These are phyloP conservation scores for Ruellia speciosa DNA, from an alignment of 305 asterid genomes.

Conservation along the genomic window DNA sequence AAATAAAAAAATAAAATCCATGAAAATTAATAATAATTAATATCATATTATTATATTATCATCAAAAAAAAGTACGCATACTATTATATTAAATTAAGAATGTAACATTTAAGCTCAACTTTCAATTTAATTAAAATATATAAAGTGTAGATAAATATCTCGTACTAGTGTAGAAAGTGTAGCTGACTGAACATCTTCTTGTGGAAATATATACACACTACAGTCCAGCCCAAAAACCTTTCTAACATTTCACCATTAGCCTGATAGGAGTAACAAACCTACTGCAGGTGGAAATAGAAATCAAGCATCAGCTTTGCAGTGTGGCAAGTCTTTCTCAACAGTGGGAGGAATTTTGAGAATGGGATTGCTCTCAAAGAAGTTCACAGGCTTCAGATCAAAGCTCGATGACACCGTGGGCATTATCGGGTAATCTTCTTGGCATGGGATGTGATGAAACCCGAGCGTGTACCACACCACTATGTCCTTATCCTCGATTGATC, in stretches of 20 bases:
- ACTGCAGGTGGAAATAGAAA: background rate
- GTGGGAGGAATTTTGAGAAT: conserved; percentile 62
- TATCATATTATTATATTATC: no score
- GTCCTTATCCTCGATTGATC: conserved; percentile 66
- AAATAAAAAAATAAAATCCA: no score
- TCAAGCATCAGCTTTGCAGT: conserved; percentile 61
- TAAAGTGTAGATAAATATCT: no score
- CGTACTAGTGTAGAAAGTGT: no score
- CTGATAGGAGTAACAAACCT: no score
- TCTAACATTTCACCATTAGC: background rate
- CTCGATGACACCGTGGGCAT: conserved; percentile 94
- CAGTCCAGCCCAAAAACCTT: background rate
- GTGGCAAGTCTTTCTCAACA: conserved; percentile 60
- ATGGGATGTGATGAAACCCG: conserved; percentile 92
- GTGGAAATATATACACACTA: background rate
- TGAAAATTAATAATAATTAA: no score
- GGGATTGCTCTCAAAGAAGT: conserved; percentile 87
- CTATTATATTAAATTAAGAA: no score
- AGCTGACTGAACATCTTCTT: no score
- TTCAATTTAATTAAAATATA: no score
- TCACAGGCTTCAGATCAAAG: conserved; percentile 85
- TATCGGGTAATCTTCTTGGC: conserved; percentile 88
- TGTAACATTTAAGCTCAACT: no score
- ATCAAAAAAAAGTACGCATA: no score
- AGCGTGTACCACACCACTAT: conserved; percentile 88